phyloP scores from a whole-genome alignment of 495 filamentous ascomycete genomes.

The Daldinia caldariorum region DNA sequence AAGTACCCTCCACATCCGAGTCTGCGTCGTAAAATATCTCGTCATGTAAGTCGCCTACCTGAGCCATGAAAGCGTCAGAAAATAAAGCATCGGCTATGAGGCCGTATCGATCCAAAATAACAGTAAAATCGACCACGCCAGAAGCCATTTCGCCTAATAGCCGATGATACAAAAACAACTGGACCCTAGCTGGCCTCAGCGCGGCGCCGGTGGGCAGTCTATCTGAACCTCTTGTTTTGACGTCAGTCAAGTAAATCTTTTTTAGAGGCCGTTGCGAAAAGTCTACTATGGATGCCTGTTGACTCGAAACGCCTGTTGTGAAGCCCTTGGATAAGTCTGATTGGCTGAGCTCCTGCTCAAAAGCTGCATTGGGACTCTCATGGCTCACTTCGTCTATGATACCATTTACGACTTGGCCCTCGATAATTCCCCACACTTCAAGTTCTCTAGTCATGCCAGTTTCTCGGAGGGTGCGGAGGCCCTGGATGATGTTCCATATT shows the following conservation, averaged over 20 bases:
- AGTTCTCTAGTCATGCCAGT: conserved; percentile 88
- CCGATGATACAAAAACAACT: conserved; percentile 92
- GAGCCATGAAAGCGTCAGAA: conserved; percentile 80
- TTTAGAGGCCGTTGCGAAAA: conserved; percentile 70
- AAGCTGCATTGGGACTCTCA: conserved; percentile 73
- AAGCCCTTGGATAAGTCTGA: conserved; percentile 41
- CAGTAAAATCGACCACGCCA: conserved; percentile 71
- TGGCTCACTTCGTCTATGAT: conserved; percentile 89
- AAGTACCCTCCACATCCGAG: conserved; percentile 31
- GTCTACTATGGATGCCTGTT: conserved; percentile 45
- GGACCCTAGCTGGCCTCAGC: conserved; percentile 81
- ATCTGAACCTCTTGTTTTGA: conserved; percentile 79
- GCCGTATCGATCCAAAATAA: conserved; percentile 73
- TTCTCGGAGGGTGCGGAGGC: conserved; percentile 77
- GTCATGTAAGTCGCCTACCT: conserved; percentile 76
- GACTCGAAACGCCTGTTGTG: conserved; percentile 22
- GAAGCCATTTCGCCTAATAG: conserved; percentile 79
- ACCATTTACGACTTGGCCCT: conserved; percentile 86
- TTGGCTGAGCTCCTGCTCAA: conserved; percentile 64
- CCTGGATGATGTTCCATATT: conserved; percentile 93
- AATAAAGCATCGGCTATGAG: conserved; percentile 72
- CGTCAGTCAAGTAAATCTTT: conserved; percentile 81
- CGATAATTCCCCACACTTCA: conserved; percentile 89
- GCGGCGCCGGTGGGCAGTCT: conserved; percentile 71
- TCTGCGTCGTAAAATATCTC: conserved; percentile 58